These are phyloP conservation scores for Dictyostelium capitatum DNA, from an alignment of 78 protist genomes.

Conservation along the genomic window DNA sequence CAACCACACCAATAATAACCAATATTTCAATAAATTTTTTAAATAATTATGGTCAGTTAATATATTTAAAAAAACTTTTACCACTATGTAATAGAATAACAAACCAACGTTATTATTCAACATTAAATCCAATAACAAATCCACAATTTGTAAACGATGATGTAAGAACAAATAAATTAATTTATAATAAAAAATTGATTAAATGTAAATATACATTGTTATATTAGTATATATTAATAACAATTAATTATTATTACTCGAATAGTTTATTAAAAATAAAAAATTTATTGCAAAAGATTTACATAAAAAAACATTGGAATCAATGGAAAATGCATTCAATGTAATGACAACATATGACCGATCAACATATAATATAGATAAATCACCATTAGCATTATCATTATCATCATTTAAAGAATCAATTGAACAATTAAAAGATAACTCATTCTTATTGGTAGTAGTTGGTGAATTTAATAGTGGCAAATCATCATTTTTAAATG, in stretches of 20 bases:
- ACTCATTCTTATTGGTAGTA: conserved; percentile 80
- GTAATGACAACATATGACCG: background rate
- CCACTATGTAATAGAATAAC: background rate
- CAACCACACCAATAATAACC: background rate
- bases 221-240: background rate
- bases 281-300: conserved; percentile 18
- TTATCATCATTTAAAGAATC: conserved; percentile 28
- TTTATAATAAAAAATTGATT: too few species aligned
- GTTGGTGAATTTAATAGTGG: conserved; percentile 91
- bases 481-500: conserved; percentile 85
- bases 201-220: too few species aligned
- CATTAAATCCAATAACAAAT: background rate
- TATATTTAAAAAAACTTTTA: background rate
- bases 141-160: conserved; percentile 10
- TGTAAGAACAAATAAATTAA: background rate
- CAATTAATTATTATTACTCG: background rate
- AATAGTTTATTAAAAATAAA: background rate
- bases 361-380: background rate
- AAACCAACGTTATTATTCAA: background rate
- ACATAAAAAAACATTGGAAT: conserved; percentile 5
- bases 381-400: conserved; percentile 23
- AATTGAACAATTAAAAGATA: conserved; percentile 70
- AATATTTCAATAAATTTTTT: background rate
- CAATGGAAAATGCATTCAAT: conserved; percentile 18
- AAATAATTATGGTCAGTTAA: background rate